Base-by-base conservation (phyloP, 441 rosid species). In the Omphalea diandra region DNA sequence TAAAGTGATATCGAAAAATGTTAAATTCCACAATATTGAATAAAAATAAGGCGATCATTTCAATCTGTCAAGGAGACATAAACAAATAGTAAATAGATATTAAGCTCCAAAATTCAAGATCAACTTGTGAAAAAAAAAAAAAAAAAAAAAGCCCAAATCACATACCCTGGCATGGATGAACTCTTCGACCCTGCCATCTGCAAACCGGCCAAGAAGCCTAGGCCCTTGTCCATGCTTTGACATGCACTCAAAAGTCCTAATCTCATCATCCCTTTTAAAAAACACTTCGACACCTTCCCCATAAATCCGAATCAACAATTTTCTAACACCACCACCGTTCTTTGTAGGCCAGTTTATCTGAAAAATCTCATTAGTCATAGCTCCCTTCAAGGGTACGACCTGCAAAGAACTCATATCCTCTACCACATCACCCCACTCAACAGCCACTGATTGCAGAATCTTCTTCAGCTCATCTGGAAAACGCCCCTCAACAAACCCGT, bases 171-270 rank as follows among this genome's bases (percentile, higher is more conserved):
- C 98, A 75, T 80, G 79, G 63, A 95, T 88, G 79, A 89, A 95
- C 84, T 93, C 98, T 77, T 95, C 99, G 62, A 95, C 82, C 55
- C 96, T 86, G 63, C 99, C 98, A 73, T 81, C 87, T 0, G 77
- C 80, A 59, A 95, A 92, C 68, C 98, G 80, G 32, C 86, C 93
- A 53, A 95, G 84, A 78, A 95, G 84, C 74, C 84, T 74, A 9
- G 99, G 98, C 31, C 99, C 99, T 76, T 85, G 94, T 57, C 99
- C 98, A 74, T 87, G 79, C 69, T 80, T 89, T 7, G 98, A 95
- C 90, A 92, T 88, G 59, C 82, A 90, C 85, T 92, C 98, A 77
- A 92, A 92, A 0, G 97, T 94, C 80, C 78, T 82, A 63, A 92
- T 86, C 85, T 94, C 98, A 63, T 86, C 83, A 32, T 86, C 84